Conservation (phyloP, 805 yeast species). For the Myxozyma monticola region DNA sequence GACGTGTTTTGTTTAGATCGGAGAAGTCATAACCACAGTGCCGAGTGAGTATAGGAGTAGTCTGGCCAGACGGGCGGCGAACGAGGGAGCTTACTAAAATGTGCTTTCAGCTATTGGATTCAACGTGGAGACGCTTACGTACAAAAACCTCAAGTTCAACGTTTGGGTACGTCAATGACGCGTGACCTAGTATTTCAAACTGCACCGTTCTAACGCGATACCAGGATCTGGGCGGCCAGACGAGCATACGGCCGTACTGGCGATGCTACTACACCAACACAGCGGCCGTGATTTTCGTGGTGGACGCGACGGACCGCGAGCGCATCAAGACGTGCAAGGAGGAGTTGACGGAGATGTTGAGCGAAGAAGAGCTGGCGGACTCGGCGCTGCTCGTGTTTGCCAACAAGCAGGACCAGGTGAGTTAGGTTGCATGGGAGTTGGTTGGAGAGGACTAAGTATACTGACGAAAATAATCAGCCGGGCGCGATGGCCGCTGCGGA, state of each 20-base stretch:
- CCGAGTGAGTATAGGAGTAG: conserved; percentile 51
- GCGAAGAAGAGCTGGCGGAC: conserved; percentile 78
- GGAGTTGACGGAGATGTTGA: conserved; percentile 73
- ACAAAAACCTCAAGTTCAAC: conserved; percentile 76
- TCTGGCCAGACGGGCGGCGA: no score
- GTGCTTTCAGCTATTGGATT: conserved; percentile 43
- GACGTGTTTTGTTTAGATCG: conserved; percentile 44
- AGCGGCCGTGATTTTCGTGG: conserved; percentile 81
- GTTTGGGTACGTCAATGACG: conserved; percentile 69
- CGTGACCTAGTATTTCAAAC: neutral
- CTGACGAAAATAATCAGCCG: conserved; percentile 15
- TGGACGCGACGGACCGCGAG: conserved; percentile 73
- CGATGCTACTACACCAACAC: conserved; percentile 93
- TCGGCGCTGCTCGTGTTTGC: conserved; percentile 82
- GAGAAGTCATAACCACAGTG: conserved; percentile 80
- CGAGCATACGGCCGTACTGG: conserved; percentile 88
- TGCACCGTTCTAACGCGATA: no score
- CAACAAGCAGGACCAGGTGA: conserved; percentile 77
- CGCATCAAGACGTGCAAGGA: conserved; percentile 74
- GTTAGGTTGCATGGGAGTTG: conserved; percentile 36
- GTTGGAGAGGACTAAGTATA: neutral
- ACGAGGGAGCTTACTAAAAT: no score
- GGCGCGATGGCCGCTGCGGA: conserved; percentile 70
- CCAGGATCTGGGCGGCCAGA: conserved; percentile 89
- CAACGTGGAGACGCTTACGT: conserved; percentile 83